Evolutionary conservation across 805 yeast species (phyloP).

Genomic region (Teunomyces tritomae): DNA sequence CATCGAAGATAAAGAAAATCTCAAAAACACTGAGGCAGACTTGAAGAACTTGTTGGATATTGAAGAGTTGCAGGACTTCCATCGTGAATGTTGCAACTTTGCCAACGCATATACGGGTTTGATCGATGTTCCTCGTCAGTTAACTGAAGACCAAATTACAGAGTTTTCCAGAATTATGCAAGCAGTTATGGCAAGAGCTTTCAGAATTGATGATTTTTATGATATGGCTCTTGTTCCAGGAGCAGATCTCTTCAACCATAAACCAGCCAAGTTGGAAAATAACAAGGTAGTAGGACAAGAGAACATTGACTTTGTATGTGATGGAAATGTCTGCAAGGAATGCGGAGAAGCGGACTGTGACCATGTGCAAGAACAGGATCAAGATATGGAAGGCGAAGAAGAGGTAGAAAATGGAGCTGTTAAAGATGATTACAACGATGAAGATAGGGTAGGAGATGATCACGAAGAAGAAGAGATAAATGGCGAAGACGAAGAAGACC

Average conservation of each 20-base stretch:
- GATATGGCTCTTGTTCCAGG: slow-evolving; percentile 82
- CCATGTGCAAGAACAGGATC: slow-evolving; percentile 19
- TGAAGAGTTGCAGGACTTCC: slow-evolving; percentile 41
- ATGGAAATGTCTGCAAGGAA: slow-evolving; percentile 26
- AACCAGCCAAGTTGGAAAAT: slow-evolving; percentile 29
- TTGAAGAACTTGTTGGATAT: slow-evolving; percentile 57
- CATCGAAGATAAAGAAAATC: slow-evolving; percentile 40
- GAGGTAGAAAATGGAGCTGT: slow-evolving; percentile 15
- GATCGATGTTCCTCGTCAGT: slow-evolving; percentile 37
- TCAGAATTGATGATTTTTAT: slow-evolving; percentile 73
- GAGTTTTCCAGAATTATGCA: slow-evolving; percentile 52
- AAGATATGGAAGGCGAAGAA: slow-evolving; percentile 18
- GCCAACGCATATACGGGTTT: slow-evolving; percentile 28
- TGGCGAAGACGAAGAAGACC: slow-evolving; percentile 12
- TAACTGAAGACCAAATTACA: slow-evolving; percentile 17
- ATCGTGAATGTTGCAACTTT: slow-evolving; percentile 39
- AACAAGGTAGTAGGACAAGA: slow-evolving; percentile 34
- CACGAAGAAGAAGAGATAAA: slow-evolving; percentile 9
- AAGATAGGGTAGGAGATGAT: slow-evolving; percentile 13
- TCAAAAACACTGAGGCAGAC: slow-evolving; percentile 63
- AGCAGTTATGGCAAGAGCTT: slow-evolving; percentile 74
- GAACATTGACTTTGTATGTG: slow-evolving; percentile 61
- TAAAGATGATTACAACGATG: slow-evolving; percentile 15
- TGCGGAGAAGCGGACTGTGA: slow-evolving; percentile 26
- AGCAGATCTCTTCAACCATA: slow-evolving; percentile 86